Base-by-base conservation (phyloP, 1,284 basidiomycete species). In the Takashimella tepidaria region DNA sequence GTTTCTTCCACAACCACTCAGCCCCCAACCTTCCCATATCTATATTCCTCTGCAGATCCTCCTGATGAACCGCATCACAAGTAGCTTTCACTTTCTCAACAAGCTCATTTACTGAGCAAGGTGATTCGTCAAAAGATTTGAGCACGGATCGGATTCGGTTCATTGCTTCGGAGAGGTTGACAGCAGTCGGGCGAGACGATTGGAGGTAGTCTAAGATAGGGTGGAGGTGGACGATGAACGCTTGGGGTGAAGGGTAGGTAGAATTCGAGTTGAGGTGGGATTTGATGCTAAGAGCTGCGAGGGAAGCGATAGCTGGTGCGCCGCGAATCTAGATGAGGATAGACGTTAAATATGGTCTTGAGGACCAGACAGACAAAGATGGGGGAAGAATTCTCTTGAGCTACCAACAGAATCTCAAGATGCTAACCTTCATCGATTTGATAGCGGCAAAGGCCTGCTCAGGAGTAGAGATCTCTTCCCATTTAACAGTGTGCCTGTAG, bases 241-340 rank as follows among this genome's bases (percentile, higher is more conserved):
- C 54, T 20, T 54, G 56, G 13, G 64, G 77, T 8, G 66, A 58
- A 6, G 57, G 13, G 50, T 63, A 67, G 1, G 50, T 40, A 3
- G 56, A 46, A 3, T 60, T 47, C 4, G 63, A 59, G 19, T 56
- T 55, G 45, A 74, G 64, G 61, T 87, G 77, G 8, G 82, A 81
- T 1, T 87, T 83, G 49, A 96, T 76, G 0, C 87, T 82, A 6
- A 96, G 82, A 0, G 90, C 83, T 4, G 91, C 91, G 12, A 95
- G 82, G 1, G 90, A 90, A 0, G 87, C 92, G 51, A 96, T 93
- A n/a, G 92, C 92, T 0, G 92, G 92, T 8, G 92, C 92, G 5
- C 92, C 92, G 49, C 92, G 83, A 63, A 92, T 92, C 84, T 89
- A 24, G 20, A 1, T 20, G 10, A 43, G 41, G 20, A 43, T 22